phyloP scores from a whole-genome alignment of 208 protist genomes.

The Acanthamoeba sp. region DNA sequence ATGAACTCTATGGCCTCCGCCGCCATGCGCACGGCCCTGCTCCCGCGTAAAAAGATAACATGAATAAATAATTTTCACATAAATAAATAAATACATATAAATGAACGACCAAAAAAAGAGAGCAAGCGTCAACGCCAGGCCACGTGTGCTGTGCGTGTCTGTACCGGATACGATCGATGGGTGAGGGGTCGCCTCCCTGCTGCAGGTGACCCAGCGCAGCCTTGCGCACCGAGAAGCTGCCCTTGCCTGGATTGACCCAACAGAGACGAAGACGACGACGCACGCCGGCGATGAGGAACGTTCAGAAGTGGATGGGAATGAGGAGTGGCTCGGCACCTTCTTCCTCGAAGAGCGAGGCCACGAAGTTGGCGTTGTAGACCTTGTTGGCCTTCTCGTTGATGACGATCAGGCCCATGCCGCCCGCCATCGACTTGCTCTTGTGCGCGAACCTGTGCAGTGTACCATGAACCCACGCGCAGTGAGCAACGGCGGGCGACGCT shows the following conservation, averaged over 20 bases:
- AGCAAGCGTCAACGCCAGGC: neutral
- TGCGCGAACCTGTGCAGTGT: neutral
- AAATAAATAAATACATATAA: neutral
- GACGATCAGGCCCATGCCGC: conserved; percentile 80
- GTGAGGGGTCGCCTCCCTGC: conserved; percentile 84
- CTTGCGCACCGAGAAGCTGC: conserved; percentile 79
- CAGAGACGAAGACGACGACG: neutral
- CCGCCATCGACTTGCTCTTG: neutral
- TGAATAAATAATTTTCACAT: neutral
- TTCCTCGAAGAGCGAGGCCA: conserved; percentile 79
- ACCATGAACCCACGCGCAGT: too few relatives aligned
- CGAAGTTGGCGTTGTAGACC: conserved; percentile 84
- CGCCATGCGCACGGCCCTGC: conserved; percentile 16
- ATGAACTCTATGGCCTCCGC: neutral
- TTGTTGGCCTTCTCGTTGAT: conserved; percentile 82
- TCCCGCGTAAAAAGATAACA: too few relatives aligned
- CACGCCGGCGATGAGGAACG: too few relatives aligned
- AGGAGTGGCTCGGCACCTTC: conserved; percentile 22
- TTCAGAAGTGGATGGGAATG: too few relatives aligned
- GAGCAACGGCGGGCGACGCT: too few relatives aligned
- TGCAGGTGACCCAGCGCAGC: conserved; percentile 85
- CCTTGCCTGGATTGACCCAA: conserved; percentile 26
- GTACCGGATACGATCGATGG: conserved; percentile 83
- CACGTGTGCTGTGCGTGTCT: neutral
- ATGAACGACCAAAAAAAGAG: too few relatives aligned